These are phyloP conservation scores for Tetrapisispora taiwanensis DNA, from an alignment of 805 yeast genomes.

Conservation along the genomic window DNA sequence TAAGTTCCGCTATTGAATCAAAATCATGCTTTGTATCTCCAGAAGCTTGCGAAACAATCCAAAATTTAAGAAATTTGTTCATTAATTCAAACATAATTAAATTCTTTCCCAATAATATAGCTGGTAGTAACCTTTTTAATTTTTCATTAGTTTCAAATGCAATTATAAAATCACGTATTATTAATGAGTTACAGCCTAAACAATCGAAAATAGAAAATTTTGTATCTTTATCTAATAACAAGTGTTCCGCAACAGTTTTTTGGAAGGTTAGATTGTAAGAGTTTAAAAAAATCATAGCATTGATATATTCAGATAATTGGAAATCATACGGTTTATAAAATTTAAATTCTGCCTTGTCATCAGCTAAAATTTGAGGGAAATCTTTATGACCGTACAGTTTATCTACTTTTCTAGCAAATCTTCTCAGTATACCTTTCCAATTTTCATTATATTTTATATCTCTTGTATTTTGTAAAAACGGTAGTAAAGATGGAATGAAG, in stretches of 20 bases:
- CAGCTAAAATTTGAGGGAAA: not conserved
- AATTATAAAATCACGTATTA: slow-evolving; percentile 16
- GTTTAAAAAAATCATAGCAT: slow-evolving; percentile 26
- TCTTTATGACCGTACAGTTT: not conserved
- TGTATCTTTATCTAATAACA: slow-evolving; percentile 44
- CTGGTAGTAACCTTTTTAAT: not conserved
- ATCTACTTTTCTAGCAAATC: not conserved
- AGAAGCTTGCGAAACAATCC: slow-evolving; percentile 46
- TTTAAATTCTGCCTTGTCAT: not conserved
- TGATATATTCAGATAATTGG: not conserved
- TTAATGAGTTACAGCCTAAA: slow-evolving; percentile 15
- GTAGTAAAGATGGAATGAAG: not conserved
- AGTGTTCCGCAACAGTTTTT: slow-evolving; percentile 53
- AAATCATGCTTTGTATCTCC: slow-evolving; percentile 39
- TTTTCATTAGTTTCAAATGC: slow-evolving; percentile 20
- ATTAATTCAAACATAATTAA: slow-evolving; percentile 36
- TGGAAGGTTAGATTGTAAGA: slow-evolving; percentile 51
- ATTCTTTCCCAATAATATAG: not conserved
- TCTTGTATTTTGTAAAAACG: not conserved
- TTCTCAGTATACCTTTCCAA: not conserved
- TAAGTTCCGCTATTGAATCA: slow-evolving; percentile 38
- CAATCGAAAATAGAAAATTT: slow-evolving; percentile 37
- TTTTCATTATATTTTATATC: not conserved
- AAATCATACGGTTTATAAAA: not conserved
- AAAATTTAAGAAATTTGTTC: slow-evolving; percentile 47